Conservation (phyloP, 495 filamentous ascomycete genomes). For the Extremus antarcticus region DNA sequence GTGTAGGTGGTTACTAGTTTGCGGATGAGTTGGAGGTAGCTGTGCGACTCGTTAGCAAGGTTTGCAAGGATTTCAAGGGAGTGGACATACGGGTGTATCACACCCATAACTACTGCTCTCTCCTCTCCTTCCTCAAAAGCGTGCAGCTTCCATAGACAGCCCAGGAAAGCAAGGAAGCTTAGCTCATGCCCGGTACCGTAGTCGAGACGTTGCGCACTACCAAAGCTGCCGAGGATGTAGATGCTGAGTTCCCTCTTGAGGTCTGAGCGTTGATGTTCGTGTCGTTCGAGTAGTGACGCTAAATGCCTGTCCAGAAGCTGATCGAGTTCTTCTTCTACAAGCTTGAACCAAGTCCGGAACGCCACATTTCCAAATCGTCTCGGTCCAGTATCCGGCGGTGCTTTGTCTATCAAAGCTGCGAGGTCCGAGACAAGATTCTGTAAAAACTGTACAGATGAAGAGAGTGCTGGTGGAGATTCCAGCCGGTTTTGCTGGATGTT, state of each 20-base stretch:
- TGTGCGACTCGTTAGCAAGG: conserved; percentile 24
- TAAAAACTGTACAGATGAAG: conserved; percentile 52
- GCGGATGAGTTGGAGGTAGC: conserved; percentile 76
- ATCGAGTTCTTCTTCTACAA: conserved; percentile 44
- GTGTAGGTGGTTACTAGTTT: conserved; percentile 83
- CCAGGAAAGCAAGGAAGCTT: conserved; percentile 86
- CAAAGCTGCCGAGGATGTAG: conserved; percentile 82
- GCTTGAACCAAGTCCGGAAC: conserved; percentile 70
- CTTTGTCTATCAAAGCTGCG: conserved; percentile 58
- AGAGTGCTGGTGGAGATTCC: conserved; percentile 29
- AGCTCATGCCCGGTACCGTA: conserved; percentile 96
- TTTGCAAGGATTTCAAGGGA: background rate
- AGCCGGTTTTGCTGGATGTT: conserved; percentile 28
- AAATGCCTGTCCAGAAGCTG: conserved; percentile 33
- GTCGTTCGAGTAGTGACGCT: background rate
- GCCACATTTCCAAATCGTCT: conserved; percentile 84
- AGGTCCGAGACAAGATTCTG: conserved; percentile 50
- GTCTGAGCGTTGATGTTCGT: conserved; percentile 9
- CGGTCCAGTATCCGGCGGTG: conserved; percentile 73
- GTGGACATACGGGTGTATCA: conserved; percentile 64
- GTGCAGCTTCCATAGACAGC: conserved; percentile 78
- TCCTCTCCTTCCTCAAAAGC: conserved; percentile 57
- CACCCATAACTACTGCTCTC: conserved; percentile 64
- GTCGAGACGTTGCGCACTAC: conserved; percentile 78
- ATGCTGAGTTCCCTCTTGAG: conserved; percentile 49